Evolutionary conservation across 2,329 filamentous ascomycete species (phyloP).

Genomic region (Neurospora sp.): DNA sequence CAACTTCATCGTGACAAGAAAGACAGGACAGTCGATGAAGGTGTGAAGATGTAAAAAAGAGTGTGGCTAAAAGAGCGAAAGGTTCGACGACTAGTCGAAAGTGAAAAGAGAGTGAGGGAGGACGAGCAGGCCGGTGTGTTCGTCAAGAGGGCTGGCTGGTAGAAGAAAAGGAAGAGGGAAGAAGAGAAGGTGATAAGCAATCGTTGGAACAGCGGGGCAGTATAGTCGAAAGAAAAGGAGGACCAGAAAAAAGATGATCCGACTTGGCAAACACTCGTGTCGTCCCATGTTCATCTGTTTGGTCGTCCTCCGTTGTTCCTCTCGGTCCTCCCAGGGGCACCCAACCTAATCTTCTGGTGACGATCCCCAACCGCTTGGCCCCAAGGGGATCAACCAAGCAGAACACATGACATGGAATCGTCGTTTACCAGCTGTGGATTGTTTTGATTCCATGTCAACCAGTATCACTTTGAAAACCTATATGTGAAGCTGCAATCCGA

Average conservation of each 20-base stretch:
- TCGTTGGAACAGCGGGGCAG: background rate
- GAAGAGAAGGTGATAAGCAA: background rate
- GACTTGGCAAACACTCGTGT: background rate
- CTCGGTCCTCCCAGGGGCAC: background rate
- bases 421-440: background rate
- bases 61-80: slow-evolving; percentile 3
- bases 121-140: background rate
- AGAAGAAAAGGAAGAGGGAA: background rate
- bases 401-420: background rate
- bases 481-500: background rate
- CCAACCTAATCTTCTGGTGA: background rate
- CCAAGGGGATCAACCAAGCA: background rate
- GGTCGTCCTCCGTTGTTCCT: background rate
- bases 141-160: background rate
- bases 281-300: background rate
- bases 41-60: slow-evolving; percentile 1
- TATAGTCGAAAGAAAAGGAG: background rate
- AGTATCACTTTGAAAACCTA: background rate
- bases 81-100: slow-evolving; percentile 1
- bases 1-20: slow-evolving; percentile 25
- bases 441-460: background rate
- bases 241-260: background rate
- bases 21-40: background rate
- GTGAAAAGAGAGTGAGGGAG: slow-evolving; percentile 1
- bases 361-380: background rate